Conservation (phyloP, 306 rosid genomes). For the Gastrolobium bilobum region DNA sequence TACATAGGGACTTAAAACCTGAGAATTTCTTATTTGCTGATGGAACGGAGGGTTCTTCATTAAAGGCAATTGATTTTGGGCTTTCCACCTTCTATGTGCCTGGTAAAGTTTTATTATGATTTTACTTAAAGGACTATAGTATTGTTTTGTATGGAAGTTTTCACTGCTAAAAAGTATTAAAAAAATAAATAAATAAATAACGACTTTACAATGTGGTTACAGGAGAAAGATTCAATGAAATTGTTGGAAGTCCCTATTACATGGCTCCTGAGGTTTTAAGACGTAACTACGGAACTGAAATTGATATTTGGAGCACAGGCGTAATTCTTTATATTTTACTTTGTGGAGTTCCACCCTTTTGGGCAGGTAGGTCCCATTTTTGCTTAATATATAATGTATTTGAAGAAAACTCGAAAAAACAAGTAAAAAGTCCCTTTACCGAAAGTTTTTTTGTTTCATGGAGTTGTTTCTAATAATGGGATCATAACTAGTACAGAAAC, state of each 20-base stretch:
- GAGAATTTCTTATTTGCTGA: conserved; percentile 90
- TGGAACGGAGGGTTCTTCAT: conserved; percentile 62
- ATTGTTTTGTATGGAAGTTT: background rate
- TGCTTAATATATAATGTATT: background rate
- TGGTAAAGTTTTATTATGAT: conserved; percentile 54
- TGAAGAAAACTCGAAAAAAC: conserved; percentile 21
- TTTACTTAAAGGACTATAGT: background rate
- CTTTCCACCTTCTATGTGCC: conserved; percentile 76
- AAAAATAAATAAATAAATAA: background rate
- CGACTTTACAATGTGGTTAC: conserved; percentile 30
- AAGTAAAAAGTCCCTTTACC: conserved; percentile 1
- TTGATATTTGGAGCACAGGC: conserved; percentile 96
- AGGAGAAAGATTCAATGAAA: conserved; percentile 89
- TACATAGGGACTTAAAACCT: conserved; percentile 92
- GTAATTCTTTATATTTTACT: conserved; percentile 92
- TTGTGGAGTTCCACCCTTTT: conserved; percentile 98
- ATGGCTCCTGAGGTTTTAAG: conserved; percentile 98
- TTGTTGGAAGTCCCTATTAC: conserved; percentile 99
- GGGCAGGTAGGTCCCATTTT: conserved; percentile 77
- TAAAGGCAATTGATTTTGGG: conserved; percentile 95
- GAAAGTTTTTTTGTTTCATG: background rate
- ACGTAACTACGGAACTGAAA: conserved; percentile 85
- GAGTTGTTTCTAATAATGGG: conserved; percentile 46
- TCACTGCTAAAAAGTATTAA: background rate
- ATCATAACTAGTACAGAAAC: conserved; percentile 67